Percentiles rank a stretch among this genome's conserved stretches.
These are phyloP conservation scores for Wickerhamomyces sydowiorum DNA, from an alignment of 805 yeast genomes.

Conservation along the genomic window DNA sequence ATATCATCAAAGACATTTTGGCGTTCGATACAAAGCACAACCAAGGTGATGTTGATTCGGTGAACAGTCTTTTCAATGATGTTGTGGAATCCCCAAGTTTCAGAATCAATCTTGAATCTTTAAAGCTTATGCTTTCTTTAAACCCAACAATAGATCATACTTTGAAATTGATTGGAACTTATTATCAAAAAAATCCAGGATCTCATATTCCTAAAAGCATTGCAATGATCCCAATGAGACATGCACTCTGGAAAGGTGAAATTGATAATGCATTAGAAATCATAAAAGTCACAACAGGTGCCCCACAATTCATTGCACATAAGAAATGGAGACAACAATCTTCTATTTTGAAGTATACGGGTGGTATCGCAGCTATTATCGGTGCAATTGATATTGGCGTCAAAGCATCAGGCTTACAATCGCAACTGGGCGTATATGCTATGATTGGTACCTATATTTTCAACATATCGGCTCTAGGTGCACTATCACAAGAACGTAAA, in stretches of 20 bases:
- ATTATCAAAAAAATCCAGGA: slow-evolving; percentile 4
- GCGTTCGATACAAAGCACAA: neutral
- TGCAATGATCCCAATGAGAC: slow-evolving; percentile 60
- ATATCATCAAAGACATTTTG: neutral
- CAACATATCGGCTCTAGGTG: slow-evolving; percentile 41
- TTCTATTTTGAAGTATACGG: slow-evolving; percentile 28
- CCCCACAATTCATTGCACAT: slow-evolving; percentile 38
- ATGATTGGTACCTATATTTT: slow-evolving; percentile 44
- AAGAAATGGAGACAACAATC: slow-evolving; percentile 28
- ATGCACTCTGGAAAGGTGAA: slow-evolving; percentile 52
- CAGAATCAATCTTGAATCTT: neutral
- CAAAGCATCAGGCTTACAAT: slow-evolving; percentile 16
- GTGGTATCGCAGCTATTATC: slow-evolving; percentile 30
- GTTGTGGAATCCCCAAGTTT: neutral
- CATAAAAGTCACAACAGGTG: slow-evolving; percentile 58
- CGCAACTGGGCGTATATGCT: slow-evolving; percentile 30
- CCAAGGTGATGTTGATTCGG: neutral
- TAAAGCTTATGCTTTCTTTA: neutral
- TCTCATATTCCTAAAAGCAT: slow-evolving; percentile 28
- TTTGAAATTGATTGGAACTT: slow-evolving; percentile 1
- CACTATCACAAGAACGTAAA: slow-evolving; percentile 42
- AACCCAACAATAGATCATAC: neutral
- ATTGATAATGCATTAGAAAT: slow-evolving; percentile 49
- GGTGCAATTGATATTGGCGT: slow-evolving; percentile 43
- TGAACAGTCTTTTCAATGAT: neutral